Evolutionary conservation across 2,329 filamentous ascomycete genomes (phyloP), one percentile per base, ranked within the genome.

Genomic region (Aspergillus ustus): DNA sequence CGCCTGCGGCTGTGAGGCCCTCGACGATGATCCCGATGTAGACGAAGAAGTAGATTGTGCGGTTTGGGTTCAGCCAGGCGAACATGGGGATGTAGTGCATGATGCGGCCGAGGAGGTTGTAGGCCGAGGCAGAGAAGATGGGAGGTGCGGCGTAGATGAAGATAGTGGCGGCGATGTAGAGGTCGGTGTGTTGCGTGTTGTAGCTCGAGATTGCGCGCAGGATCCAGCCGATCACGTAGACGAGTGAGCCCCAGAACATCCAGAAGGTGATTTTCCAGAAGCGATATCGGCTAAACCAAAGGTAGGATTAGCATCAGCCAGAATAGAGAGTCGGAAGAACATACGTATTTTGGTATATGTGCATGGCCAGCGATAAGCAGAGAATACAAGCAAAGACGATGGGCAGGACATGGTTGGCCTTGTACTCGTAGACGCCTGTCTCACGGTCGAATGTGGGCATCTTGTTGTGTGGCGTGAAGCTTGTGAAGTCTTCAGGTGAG

Each of bases 11-110:
- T 6, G 43, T 61, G 44, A 61, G 59, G n/a, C 48, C 48, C 25
- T 61, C 59, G 49, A 61, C 53, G 29, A 61, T 15, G 22, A 54
- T 44, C 7, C 59, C 59, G 31, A 61, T 46, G 31, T 61, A 61
- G 43, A 58, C 49, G 44, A 61, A 57, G 59, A 58, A 61, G 20
- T 43, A 37, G 54, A 58, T 55, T 13, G 59, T 61, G 20, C 59
- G 59, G 50, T 61, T 61, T 4, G 54, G 59, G n/a, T 61, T 61
- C 1, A 61, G 49, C 59, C 54, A 61, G 13, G 59, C 59, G 44
- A 61, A 61, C 59, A 61, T 61, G 31, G 59, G 59, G 17, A 57
- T 51, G 43, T 61, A 61, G 53, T 61, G 49, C 59, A 61, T 61
- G 43, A 61, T 57, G 5, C 59, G 59, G 22, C 59, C 59, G 20